phyloP scores from a whole-genome alignment of 2,329 filamentous ascomycete species.

The Sordariomycetes sp. region DNA sequence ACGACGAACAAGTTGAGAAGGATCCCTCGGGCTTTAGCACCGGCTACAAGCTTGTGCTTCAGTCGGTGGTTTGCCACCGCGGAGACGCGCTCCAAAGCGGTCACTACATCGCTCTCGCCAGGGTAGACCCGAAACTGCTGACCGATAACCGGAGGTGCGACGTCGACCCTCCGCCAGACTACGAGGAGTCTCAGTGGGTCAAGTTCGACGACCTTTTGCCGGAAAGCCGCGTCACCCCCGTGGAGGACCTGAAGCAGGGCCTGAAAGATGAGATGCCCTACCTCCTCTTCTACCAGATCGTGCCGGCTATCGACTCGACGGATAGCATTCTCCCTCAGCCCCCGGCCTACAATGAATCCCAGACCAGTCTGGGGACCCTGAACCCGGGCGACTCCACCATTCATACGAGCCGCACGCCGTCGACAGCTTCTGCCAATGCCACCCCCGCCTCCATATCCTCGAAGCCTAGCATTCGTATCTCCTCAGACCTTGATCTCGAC shows the following conservation, averaged over 20 bases:
- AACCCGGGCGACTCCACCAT: background rate
- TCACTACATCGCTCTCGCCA: conserved; percentile 80
- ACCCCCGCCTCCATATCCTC: conserved; percentile 18
- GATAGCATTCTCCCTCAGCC: conserved; percentile 38
- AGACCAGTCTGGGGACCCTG: conserved; percentile 26
- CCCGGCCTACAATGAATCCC: conserved; percentile 52
- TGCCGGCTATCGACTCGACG: conserved; percentile 67
- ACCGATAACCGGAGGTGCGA: conserved; percentile 47
- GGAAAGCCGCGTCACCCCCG: conserved; percentile 57
- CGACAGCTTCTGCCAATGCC: conserved; percentile 30
- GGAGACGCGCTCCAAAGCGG: conserved; percentile 78
- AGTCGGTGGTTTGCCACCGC: conserved; percentile 86
- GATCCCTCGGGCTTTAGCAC: conserved; percentile 56
- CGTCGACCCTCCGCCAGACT: conserved; percentile 50
- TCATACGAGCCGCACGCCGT: background rate
- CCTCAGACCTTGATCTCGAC: conserved; percentile 42
- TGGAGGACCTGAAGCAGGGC: conserved; percentile 68
- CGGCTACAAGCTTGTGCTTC: conserved; percentile 89
- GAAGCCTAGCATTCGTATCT: conserved; percentile 42
- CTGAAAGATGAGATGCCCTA: conserved; percentile 86
- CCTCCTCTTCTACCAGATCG: conserved; percentile 87
- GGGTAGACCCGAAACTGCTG: conserved; percentile 56
- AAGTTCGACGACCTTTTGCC: conserved; percentile 78
- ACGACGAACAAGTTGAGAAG: conserved; percentile 55
- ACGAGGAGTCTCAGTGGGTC: conserved; percentile 72